Evolutionary conservation across 2,329 filamentous ascomycete species (phyloP), one percentile per base, ranked within the genome.

Genomic region (Aspergillus sp.): DNA sequence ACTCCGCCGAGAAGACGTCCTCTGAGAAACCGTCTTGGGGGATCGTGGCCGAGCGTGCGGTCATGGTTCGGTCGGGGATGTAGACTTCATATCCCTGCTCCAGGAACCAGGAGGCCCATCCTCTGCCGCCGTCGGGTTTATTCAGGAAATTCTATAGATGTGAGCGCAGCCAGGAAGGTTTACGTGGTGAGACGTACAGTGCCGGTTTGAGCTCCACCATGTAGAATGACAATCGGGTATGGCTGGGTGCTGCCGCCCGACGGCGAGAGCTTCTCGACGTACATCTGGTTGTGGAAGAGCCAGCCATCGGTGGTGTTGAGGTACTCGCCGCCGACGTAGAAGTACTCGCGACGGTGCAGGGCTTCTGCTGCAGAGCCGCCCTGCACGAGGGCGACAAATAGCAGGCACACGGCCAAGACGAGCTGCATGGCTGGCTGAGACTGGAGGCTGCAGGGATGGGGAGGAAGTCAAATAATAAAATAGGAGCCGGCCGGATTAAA

Each of bases 31-130:
- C 69, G 58, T 63, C 67, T 15, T 23, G 58, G 19, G 66, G 60
- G 21, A 62, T 48, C 47, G 60, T 63, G 11, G 71, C 62, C 46
- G 70, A 73, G 21, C 73, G 67, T 19, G 73, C 76, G 14, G 75
- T 72, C 55, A 68, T 69, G 27, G 75, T 70, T 55, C 73, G 71
- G 57, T 79, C 77, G 15, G 74, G 62, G 19, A 82, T 67, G 62
- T 81, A 82, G 47, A 80, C 70, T 25, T 70, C 70, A 59, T 81
- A 81, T 15, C 80, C 80, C 31, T 75, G 65, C 7, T 70, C 64
- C 15, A 82, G 66, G 58, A 80, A 81, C 58, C 74, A 78, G 0
- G 77, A 76, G 2, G 79, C 77, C 80, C 79, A 82, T 43, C 80
- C 80, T 56, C 68, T 59, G 6, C 75, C 69, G 35, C 74, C 76